Conservation (phyloP, 2,329 filamentous ascomycete genomes). For the Cladosporium colombiae region DNA sequence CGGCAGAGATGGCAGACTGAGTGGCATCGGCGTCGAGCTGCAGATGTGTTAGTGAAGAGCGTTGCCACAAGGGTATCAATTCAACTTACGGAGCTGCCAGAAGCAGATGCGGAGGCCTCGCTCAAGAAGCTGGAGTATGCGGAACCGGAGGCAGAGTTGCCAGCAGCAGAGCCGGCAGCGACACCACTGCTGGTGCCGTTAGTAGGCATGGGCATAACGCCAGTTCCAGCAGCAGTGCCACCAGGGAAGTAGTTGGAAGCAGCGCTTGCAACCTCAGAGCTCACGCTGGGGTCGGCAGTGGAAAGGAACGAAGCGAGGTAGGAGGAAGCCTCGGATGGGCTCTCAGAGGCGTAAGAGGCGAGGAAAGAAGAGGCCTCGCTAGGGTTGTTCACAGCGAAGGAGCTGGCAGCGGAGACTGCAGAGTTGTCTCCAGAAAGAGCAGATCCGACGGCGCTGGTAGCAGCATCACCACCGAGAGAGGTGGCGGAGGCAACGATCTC, state of each 20-base stretch:
- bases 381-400: background rate
- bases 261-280: conserved; percentile 10
- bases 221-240: background rate
- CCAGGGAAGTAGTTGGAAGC: conserved; percentile 9
- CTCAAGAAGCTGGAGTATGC: conserved; percentile 17
- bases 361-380: conserved; percentile 12
- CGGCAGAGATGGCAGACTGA: conserved; percentile 6
- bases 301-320: conserved; percentile 3
- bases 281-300: conserved; percentile 15
- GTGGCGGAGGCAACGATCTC: conserved; percentile 8
- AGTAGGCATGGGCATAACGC: conserved; percentile 9
- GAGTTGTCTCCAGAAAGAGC: background rate
- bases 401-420: conserved; percentile 10
- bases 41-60: background rate
- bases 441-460: conserved; percentile 6
- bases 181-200: conserved; percentile 3
- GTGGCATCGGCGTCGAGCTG: conserved; percentile 11
- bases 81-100: conserved; percentile 18
- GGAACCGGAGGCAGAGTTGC: background rate
- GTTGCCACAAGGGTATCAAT: background rate
- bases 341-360: conserved; percentile 4
- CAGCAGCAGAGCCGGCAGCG: conserved; percentile 7
- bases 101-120: conserved; percentile 11
- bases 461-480: background rate
- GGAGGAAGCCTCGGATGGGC: conserved; percentile 12